Evolutionary conservation across 768 basidiomycete genomes (phyloP).

Genomic region (Suillus cothurnatus): DNA sequence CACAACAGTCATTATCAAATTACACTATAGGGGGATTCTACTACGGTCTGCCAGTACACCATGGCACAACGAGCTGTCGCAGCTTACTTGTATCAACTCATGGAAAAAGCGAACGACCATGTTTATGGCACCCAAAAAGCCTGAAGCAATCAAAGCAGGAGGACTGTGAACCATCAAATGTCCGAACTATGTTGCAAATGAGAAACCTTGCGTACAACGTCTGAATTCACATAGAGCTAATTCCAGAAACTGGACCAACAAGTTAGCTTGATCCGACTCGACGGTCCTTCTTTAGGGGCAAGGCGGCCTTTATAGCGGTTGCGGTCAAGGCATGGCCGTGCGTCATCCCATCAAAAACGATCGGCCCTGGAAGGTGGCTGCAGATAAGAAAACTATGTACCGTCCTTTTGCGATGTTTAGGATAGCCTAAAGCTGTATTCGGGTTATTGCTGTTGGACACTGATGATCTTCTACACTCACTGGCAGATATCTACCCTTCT

Average conservation of each 20-base stretch:
- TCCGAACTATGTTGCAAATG: neutral
- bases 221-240: neutral
- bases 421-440: neutral
- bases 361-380: neutral
- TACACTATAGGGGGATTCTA: neutral
- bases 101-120: neutral
- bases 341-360: conserved; percentile 1
- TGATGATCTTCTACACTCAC: neutral
- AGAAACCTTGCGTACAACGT: neutral
- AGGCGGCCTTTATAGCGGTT: conserved; percentile 4
- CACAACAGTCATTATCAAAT: neutral
- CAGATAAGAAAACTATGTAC: neutral
- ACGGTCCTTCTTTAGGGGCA: neutral
- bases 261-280: conserved; percentile 1
- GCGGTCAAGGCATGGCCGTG: neutral
- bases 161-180: neutral
- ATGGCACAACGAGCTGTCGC: neutral
- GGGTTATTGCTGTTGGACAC: no score
- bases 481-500: neutral
- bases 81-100: neutral
- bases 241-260: neutral
- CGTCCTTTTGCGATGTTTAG: neutral
- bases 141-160: neutral
- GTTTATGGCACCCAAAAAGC: neutral
- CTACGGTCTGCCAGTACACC: no score